Evolutionary conservation across 225 moss, liverwort and hornwort species (phyloP).

Genomic region (Lunularia cruciata): DNA sequence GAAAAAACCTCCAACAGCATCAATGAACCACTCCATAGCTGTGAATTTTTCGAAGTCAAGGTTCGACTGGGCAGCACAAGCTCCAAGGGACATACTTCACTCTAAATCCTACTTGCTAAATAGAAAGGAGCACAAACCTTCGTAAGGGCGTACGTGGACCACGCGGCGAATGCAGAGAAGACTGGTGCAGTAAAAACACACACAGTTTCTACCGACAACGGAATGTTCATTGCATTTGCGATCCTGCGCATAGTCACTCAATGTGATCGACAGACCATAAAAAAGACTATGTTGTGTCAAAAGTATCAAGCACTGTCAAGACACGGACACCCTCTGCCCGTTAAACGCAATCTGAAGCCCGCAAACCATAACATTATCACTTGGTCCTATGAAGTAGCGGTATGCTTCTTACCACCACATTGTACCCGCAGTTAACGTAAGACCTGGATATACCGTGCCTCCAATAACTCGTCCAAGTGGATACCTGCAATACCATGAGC

Average conservation of each 20-base stretch:
- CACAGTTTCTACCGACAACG: conserved; percentile 94
- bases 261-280: background rate
- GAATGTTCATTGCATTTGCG: conserved; percentile 90
- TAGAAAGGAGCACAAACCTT: conserved; percentile 57
- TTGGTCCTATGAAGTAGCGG: too few relatives aligned
- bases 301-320: too few relatives aligned
- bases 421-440: conserved; percentile 89
- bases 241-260: conserved; percentile 55
- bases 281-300: background rate
- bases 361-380: too few relatives aligned
- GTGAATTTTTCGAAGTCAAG: too few relatives aligned
- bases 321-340: background rate
- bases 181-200: conserved; percentile 97
- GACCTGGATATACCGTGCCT: conserved; percentile 96
- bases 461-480: conserved; percentile 97
- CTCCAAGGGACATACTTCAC: too few relatives aligned
- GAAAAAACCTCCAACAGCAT: too few relatives aligned
- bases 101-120: background rate
- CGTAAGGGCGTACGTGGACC: conserved; percentile 85
- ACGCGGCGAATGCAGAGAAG: conserved; percentile 97
- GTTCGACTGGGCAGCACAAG: too few relatives aligned
- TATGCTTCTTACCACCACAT: conserved; percentile 94
- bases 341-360: background rate
- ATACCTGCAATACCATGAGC: conserved; percentile 53
- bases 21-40: too few relatives aligned